phyloP scores from a whole-genome alignment of 805 yeast genomes.

The Wickerhamiella qilinensis region DNA sequence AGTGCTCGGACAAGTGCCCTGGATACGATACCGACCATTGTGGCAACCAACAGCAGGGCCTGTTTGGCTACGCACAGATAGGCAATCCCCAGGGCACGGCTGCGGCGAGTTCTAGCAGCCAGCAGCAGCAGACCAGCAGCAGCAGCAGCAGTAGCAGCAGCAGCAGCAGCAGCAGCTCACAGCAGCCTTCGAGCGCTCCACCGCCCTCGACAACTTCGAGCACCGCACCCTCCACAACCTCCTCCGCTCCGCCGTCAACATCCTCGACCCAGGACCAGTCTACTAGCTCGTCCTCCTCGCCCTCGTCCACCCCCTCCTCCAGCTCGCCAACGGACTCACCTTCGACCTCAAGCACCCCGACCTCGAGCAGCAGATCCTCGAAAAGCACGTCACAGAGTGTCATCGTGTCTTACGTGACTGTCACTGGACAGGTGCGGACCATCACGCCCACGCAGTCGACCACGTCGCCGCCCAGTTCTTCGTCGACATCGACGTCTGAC shows the following conservation, averaged over 20 bases:
- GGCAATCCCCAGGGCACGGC: conserved; percentile 21
- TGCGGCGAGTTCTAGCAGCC: conserved; percentile 7
- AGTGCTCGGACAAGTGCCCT: conserved; percentile 28
- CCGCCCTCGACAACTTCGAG: conserved; percentile 1
- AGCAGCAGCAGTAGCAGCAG: neutral
- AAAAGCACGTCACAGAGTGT: neutral
- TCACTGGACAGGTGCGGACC: neutral
- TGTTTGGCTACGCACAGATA: conserved; percentile 38
- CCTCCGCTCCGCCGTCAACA: neutral
- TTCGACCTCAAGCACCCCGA: conserved; percentile 1
- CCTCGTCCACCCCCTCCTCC: neutral
- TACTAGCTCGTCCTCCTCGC: conserved; percentile 1
- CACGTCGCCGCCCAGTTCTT: neutral
- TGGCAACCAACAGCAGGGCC: conserved; percentile 27
- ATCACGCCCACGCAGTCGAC: neutral
- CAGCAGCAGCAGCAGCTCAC: conserved; percentile 6
- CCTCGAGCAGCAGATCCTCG: neutral
- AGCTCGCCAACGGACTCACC: conserved; percentile 1
- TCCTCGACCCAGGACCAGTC: neutral
- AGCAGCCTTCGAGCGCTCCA: conserved; percentile 5
- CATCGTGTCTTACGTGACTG: neutral
- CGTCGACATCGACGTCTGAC: conserved; percentile 12
- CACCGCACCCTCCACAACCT: neutral
- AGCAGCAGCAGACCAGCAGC: neutral
- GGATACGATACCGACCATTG: conserved; percentile 31